These are phyloP conservation scores for Plantago elongata DNA, from an alignment of 257 asterid genomes.

Conservation along the genomic window DNA sequence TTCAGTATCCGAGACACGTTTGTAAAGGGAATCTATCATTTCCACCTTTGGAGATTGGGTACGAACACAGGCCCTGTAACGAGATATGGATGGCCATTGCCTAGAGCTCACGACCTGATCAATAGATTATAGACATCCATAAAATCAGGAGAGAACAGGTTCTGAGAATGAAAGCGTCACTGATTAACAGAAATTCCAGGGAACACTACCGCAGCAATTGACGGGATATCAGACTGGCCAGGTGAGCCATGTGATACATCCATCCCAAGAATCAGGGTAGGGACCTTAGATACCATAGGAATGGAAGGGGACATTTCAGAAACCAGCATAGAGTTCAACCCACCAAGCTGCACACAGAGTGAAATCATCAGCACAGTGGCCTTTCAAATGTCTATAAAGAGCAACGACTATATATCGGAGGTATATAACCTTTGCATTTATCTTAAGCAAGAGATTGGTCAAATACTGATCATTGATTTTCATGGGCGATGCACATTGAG, in stretches of 20 bases:
- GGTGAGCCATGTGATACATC: slow-evolving; percentile 97
- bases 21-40: slow-evolving; percentile 77
- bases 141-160: background rate
- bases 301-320: slow-evolving; percentile 49
- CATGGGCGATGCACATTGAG: slow-evolving; percentile 77
- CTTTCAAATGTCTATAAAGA: slow-evolving; percentile 2
- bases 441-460: slow-evolving; percentile 68
- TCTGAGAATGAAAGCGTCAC: too few species aligned
- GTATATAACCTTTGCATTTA: slow-evolving; percentile 73
- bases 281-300: slow-evolving; percentile 66
- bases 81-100: slow-evolving; percentile 82
- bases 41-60: slow-evolving; percentile 84
- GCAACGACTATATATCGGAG: background rate
- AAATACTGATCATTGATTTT: slow-evolving; percentile 74
- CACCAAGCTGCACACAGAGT: slow-evolving; percentile 67
- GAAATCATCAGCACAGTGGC: slow-evolving; percentile 1
- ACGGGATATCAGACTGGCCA: slow-evolving; percentile 86
- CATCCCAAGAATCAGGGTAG: slow-evolving; percentile 88
- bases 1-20: slow-evolving; percentile 53
- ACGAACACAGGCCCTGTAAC: slow-evolving; percentile 84
- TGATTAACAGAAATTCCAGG: too few species aligned
- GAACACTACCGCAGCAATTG: slow-evolving; percentile 75
- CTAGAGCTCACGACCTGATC: slow-evolving; percentile 86
- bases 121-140: background rate
- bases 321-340: slow-evolving; percentile 65